These are phyloP conservation scores for Arabidopsis arenosa DNA, from an alignment of 345 rosid genomes.

Conservation along the genomic window DNA sequence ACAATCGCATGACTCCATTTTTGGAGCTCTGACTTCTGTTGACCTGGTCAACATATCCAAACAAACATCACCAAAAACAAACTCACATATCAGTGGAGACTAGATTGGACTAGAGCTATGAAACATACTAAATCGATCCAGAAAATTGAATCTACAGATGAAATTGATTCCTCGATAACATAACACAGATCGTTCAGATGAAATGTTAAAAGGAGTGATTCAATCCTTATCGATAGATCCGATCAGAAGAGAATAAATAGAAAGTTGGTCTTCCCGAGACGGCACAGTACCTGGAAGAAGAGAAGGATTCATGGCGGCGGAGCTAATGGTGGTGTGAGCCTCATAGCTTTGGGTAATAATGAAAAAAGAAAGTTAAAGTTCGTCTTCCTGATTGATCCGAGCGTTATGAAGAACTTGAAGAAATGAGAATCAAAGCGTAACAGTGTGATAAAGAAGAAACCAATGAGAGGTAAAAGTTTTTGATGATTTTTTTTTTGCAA, in stretches of 20 bases:
- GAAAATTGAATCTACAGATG: background rate
- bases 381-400: background rate
- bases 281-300: background rate
- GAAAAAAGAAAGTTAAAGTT: background rate
- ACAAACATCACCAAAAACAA: background rate
- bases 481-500: background rate
- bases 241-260: background rate
- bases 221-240: background rate
- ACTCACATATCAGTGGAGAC: background rate
- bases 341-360: background rate
- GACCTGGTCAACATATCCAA: constrained; percentile 42
- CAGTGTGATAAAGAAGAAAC: background rate
- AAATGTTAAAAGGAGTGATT: background rate
- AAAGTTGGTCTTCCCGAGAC: background rate
- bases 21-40: constrained; percentile 28
- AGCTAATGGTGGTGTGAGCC: background rate
- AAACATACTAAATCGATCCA: background rate
- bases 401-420: background rate
- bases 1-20: constrained; percentile 88
- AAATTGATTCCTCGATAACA: background rate
- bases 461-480: background rate
- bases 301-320: background rate
- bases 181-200: background rate
- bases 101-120: background rate
- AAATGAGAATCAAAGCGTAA: background rate